Evolutionary conservation across 2,329 filamentous ascomycete species (phyloP).

Genomic region (Emergomyces pasteurianus): DNA sequence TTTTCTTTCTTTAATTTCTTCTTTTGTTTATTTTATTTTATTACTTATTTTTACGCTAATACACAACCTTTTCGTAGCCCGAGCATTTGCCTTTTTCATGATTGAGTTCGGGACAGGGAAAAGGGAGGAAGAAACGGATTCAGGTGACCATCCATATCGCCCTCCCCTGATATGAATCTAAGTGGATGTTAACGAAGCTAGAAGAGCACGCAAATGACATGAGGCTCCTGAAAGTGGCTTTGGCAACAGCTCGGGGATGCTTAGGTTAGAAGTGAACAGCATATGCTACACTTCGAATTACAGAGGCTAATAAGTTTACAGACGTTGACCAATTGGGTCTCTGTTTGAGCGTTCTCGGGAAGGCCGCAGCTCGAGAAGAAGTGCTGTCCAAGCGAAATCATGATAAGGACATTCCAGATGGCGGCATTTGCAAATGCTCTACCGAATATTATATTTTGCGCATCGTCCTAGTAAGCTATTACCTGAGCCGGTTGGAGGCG

Average conservation of each 20-base stretch:
- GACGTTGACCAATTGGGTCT: constrained; percentile 45
- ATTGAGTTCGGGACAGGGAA: constrained; percentile 43
- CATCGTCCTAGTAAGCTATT: constrained; percentile 48
- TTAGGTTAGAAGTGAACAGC: constrained; percentile 37
- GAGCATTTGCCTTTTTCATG: constrained; percentile 54
- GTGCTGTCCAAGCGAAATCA: constrained; percentile 10
- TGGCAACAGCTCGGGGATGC: constrained; percentile 54
- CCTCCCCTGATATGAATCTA: not conserved
- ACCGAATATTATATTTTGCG: constrained; percentile 56
- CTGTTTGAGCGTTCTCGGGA: constrained; percentile 51
- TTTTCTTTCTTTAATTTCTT: not conserved
- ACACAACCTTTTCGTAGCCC: constrained; percentile 21
- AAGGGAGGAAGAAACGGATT: constrained; percentile 6
- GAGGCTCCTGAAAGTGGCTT: constrained; percentile 53
- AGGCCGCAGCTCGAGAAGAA: constrained; percentile 47
- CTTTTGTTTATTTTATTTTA: no score
- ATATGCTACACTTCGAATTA: constrained; percentile 17
- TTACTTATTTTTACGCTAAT: not conserved
- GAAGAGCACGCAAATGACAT: constrained; percentile 28
- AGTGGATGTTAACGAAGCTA: not conserved
- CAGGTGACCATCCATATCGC: not conserved
- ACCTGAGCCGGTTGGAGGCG: not conserved
- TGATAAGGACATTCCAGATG: constrained; percentile 5
- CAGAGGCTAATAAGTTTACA: constrained; percentile 14
- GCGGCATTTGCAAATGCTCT: constrained; percentile 18